Conservation (phyloP, 2,329 filamentous ascomycete species). For the Neofusicoccum sp. region DNA sequence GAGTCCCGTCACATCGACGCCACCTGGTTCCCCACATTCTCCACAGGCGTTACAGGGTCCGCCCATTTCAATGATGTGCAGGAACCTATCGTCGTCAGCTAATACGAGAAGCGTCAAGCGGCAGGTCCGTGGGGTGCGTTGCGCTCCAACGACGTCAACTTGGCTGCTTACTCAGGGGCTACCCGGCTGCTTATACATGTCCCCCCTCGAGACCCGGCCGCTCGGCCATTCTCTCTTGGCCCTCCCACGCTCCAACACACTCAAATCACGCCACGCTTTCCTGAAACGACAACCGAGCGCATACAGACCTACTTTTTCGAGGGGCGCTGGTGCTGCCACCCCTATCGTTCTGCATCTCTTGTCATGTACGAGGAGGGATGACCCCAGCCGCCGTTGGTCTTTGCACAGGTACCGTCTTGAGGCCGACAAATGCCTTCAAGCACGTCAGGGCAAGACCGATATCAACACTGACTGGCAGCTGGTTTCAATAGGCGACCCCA, state of each 20-base stretch:
- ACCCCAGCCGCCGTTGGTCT: neutral
- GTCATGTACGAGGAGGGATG: slow-evolving; percentile 3
- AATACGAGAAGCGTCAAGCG: slow-evolving; percentile 12
- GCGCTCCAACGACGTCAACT: neutral
- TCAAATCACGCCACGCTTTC: slow-evolving; percentile 14
- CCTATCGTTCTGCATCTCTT: slow-evolving; percentile 1
- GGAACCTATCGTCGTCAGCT: slow-evolving; percentile 18
- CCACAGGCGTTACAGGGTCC: slow-evolving; percentile 6
- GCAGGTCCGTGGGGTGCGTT: slow-evolving; percentile 1
- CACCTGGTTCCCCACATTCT: slow-evolving; percentile 8
- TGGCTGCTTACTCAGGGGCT: slow-evolving; percentile 12
- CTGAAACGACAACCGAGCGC: slow-evolving; percentile 2
- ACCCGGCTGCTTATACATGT: slow-evolving; percentile 10
- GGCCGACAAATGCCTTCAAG: slow-evolving; percentile 5
- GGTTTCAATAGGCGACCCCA: slow-evolving; percentile 14
- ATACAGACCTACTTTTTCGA: neutral
- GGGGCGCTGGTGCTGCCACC: neutral
- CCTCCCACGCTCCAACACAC: neutral
- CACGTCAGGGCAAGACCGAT: slow-evolving; percentile 10
- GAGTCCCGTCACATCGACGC: slow-evolving; percentile 9
- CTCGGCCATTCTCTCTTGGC: slow-evolving; percentile 8
- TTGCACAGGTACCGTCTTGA: slow-evolving; percentile 9
- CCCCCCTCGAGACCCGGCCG: neutral
- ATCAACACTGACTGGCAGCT: slow-evolving; percentile 14
- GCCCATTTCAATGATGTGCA: slow-evolving; percentile 14